Evolutionary conservation across 2,329 filamentous ascomycete genomes (phyloP).

Genomic region (Aureobasidium uvarum): DNA sequence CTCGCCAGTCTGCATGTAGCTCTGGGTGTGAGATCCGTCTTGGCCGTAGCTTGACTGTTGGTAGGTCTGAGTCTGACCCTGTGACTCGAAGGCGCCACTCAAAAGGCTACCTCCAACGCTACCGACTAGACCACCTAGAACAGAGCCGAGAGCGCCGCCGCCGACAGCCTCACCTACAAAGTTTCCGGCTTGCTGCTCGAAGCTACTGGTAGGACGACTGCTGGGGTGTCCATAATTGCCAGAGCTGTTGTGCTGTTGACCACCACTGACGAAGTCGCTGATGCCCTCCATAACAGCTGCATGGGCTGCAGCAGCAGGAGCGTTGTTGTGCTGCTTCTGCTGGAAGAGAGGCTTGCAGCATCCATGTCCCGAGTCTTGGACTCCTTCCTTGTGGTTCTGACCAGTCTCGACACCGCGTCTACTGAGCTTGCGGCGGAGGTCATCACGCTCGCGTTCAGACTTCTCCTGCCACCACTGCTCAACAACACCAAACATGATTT

Average conservation of each 20-base stretch:
- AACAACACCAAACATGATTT: conserved; percentile 75
- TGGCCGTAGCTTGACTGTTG: conserved; percentile 54
- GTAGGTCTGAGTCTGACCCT: conserved; percentile 51
- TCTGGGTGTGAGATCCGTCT: conserved; percentile 62
- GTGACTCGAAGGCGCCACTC: conserved; percentile 55
- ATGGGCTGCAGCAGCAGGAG: conserved; percentile 39
- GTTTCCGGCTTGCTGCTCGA: conserved; percentile 46
- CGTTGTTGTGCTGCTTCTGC: conserved; percentile 60
- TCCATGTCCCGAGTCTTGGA: conserved; percentile 80
- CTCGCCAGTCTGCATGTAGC: conserved; percentile 61
- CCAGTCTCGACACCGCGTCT: conserved; percentile 73
- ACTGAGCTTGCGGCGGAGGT: conserved; percentile 71
- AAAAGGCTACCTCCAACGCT: conserved; percentile 61
- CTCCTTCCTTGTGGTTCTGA: conserved; percentile 82
- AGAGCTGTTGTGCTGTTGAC: conserved; percentile 22
- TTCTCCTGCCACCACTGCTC: conserved; percentile 78
- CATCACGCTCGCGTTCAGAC: conserved; percentile 60
- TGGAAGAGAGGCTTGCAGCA: conserved; percentile 78
- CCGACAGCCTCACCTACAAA: conserved; percentile 60
- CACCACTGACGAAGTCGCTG: conserved; percentile 32
- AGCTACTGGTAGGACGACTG: conserved; percentile 37
- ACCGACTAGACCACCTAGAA: conserved; percentile 67
- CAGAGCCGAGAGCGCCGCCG: conserved; percentile 64
- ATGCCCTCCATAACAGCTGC: conserved; percentile 40
- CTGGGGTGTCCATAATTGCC: conserved; percentile 40